Evolutionary conservation across 306 rosid species (phyloP).

Genomic region (Cyamopsis tetragonoloba): DNA sequence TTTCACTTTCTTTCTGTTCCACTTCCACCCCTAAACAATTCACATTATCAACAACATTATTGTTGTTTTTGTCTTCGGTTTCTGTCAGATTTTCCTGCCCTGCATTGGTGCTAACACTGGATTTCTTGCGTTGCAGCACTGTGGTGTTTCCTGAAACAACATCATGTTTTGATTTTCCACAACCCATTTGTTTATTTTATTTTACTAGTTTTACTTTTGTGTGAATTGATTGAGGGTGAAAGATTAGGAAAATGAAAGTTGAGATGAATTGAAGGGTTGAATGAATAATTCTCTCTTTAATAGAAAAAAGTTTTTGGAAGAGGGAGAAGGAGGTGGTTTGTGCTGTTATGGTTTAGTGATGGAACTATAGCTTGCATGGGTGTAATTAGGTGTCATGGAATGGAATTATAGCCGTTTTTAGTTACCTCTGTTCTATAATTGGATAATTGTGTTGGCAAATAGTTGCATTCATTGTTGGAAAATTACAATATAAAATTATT

Average conservation of each 20-base stretch:
- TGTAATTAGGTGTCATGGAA: slow-evolving; percentile 34
- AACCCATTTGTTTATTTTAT: slow-evolving; percentile 51
- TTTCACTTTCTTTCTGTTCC: slow-evolving; percentile 18
- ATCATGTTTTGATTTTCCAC: slow-evolving; percentile 76
- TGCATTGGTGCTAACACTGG: slow-evolving; percentile 18
- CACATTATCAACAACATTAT: not conserved
- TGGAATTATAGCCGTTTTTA: not conserved
- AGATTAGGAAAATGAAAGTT: not conserved
- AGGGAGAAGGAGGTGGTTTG: not conserved
- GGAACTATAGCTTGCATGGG: slow-evolving; percentile 19
- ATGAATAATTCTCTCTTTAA: slow-evolving; percentile 13
- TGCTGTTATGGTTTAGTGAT: slow-evolving; percentile 27
- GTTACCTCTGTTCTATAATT: not conserved
- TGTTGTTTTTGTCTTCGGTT: not conserved
- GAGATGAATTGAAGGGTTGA: not conserved
- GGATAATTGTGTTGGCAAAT: slow-evolving; percentile 1
- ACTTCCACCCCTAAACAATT: not conserved
- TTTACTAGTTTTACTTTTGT: not conserved
- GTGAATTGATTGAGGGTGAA: not conserved
- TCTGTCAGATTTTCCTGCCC: slow-evolving; percentile 14
- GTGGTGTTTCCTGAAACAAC: slow-evolving; percentile 54
- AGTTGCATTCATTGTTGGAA: slow-evolving; percentile 6
- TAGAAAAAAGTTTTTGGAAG: not conserved
- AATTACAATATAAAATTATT: not conserved
- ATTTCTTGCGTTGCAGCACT: slow-evolving; percentile 44